Percentiles rank a stretch among this genome's conserved stretches.
Conservation (phyloP, 1,284 basidiomycete species). For the Austroboletus niveus region DNA sequence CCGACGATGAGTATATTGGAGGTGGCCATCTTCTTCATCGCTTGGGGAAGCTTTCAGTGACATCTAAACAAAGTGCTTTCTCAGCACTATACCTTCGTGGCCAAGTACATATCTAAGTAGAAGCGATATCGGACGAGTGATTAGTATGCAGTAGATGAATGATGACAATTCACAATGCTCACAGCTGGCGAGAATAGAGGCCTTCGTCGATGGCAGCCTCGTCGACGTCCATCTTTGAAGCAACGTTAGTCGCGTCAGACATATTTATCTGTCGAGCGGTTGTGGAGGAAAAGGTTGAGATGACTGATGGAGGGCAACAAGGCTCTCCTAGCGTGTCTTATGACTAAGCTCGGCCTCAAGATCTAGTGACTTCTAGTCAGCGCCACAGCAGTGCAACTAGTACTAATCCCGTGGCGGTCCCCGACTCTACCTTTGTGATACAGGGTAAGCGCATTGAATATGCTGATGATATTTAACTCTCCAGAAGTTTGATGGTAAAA, state of each 20-base stretch:
- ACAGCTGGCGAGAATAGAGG: constrained; percentile 95
- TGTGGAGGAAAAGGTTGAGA: constrained; percentile 5
- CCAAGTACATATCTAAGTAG: constrained; percentile 85
- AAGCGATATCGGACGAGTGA: constrained; percentile 23
- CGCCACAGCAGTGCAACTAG: neutral
- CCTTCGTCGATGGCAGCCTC: constrained; percentile 87
- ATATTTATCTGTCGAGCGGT: constrained; percentile 35
- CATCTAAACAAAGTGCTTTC: neutral
- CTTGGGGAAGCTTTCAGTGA: constrained; percentile 41
- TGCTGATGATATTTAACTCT: neutral
- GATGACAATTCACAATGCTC: constrained; percentile 38
- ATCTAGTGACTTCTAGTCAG: neutral
- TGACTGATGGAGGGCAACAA: neutral
- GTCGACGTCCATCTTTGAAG: constrained; percentile 76
- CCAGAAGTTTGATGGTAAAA: too few species aligned
- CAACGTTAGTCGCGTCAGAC: constrained; percentile 48
- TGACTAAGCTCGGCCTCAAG: constrained; percentile 28
- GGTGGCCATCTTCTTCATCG: constrained; percentile 98
- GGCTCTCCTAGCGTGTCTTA: constrained; percentile 1
- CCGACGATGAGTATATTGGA: constrained; percentile 97
- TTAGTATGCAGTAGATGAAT: constrained; percentile 9
- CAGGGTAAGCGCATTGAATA: too few species aligned
- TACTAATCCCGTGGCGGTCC: too few species aligned
- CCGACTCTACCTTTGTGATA: too few species aligned
- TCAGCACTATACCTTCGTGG: constrained; percentile 73